A percentile compares a stretch with the other conserved stretches of the same genome.
These are phyloP conservation scores for Senecio squalidus DNA, from an alignment of 140 eudicot species.

Conservation along the genomic window DNA sequence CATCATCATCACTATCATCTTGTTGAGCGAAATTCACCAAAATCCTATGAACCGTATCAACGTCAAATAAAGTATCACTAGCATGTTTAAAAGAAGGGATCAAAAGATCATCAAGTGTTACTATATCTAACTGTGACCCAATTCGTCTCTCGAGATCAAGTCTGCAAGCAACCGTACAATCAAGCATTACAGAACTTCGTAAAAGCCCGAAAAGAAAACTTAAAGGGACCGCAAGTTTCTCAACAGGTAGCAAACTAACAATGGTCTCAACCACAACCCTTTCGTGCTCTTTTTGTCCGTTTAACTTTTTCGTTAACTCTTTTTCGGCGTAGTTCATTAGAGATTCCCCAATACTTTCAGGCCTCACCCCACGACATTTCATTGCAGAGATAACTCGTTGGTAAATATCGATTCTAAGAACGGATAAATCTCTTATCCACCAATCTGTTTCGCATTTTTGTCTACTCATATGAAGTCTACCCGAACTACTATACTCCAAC, in stretches of 20 bases:
- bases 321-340: conserved; percentile 79
- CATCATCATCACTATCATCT: conserved; percentile 79
- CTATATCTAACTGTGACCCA: conserved; percentile 84
- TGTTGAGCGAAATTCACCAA: conserved; percentile 81
- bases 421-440: conserved; percentile 90
- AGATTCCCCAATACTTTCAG: conserved; percentile 91
- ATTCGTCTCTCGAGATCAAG: conserved; percentile 92
- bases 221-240: conserved; percentile 68
- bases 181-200: conserved; percentile 77
- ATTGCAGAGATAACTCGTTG: conserved; percentile 82
- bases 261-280: conserved; percentile 77
- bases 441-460: conserved; percentile 81
- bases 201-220: conserved; percentile 79
- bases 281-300: conserved; percentile 47
- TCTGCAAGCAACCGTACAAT: conserved; percentile 63
- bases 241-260: conserved; percentile 75
- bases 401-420: conserved; percentile 69
- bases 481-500: conserved; percentile 93
- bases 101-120: conserved; percentile 86
- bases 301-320: conserved; percentile 65
- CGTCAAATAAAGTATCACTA: conserved; percentile 85
- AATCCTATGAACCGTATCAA: conserved; percentile 90
- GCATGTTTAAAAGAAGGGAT: conserved; percentile 82
- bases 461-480: conserved; percentile 81
- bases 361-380: conserved; percentile 95